A percentile compares a stretch with the other conserved stretches of the same genome.
Conservation (phyloP, 495 filamentous ascomycete species). For the Trichoderma erinaceum region DNA sequence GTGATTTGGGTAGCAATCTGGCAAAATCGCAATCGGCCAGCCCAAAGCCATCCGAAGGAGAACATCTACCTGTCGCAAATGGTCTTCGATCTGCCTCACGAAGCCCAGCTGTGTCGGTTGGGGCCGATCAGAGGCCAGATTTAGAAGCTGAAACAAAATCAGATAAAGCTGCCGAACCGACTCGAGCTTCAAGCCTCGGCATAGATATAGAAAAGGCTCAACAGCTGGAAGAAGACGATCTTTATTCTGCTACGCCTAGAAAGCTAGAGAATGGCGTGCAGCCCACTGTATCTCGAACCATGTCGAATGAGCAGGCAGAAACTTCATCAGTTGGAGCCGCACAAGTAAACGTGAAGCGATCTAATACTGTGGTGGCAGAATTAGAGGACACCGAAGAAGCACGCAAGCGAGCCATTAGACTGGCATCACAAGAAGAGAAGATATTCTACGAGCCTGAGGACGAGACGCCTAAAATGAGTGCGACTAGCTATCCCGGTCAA, state of each 20-base stretch:
- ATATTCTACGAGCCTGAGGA: conserved; percentile 34
- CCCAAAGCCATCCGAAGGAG: background rate
- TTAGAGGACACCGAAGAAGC: conserved; percentile 31
- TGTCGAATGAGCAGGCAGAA: background rate
- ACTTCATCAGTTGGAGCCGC: background rate
- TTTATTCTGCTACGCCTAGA: background rate
- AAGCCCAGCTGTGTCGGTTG: background rate
- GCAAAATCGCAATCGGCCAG: background rate
- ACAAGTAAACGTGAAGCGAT: background rate
- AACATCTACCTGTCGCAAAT: background rate
- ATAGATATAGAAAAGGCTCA: conserved; percentile 2
- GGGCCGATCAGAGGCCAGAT: conserved; percentile 1
- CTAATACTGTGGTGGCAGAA: conserved; percentile 17
- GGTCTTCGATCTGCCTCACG: background rate
- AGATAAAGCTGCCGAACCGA: background rate
- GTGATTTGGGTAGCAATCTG: background rate
- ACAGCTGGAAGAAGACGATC: background rate
- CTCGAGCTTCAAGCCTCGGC: background rate
- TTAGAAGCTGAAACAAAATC: background rate
- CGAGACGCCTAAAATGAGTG: conserved; percentile 62
- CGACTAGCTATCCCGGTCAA: conserved; percentile 75
- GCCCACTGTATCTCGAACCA: background rate
- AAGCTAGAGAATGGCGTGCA: background rate
- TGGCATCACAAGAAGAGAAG: conserved; percentile 44
- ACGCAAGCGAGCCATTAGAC: conserved; percentile 26